Evolutionary conservation across 2,329 filamentous ascomycete genomes (phyloP).

Genomic region (Cryphonectria japonica): DNA sequence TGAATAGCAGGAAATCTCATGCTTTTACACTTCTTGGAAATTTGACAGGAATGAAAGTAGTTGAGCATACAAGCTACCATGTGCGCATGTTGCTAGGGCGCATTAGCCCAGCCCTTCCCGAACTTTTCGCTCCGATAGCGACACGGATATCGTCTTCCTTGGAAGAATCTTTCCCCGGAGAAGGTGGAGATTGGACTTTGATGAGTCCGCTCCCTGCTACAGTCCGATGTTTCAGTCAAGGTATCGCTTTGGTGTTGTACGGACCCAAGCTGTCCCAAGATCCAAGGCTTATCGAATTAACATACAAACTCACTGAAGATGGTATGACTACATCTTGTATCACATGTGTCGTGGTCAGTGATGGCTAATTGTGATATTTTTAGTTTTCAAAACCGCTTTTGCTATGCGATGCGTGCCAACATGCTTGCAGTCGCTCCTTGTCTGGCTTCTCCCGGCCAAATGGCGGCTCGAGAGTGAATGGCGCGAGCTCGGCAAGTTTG

Average conservation of each 20-base stretch:
- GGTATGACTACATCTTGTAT: background rate
- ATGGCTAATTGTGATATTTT: no score
- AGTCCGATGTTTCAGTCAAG: background rate
- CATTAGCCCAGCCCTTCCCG: background rate
- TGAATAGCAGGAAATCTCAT: no score
- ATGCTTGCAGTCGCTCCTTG: background rate
- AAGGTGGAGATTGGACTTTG: background rate
- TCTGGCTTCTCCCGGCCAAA: background rate
- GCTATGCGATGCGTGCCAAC: background rate
- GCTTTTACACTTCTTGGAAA: no score
- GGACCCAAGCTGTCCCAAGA: background rate
- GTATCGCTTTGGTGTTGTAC: background rate
- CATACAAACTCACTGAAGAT: background rate
- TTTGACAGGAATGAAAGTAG: background rate
- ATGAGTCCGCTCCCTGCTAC: background rate
- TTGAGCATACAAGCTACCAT: background rate
- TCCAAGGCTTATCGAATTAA: background rate
- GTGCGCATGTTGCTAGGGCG: background rate
- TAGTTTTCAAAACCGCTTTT: background rate
- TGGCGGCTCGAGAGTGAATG: background rate
- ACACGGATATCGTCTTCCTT: no score
- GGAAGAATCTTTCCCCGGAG: no score
- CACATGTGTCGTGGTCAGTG: background rate
- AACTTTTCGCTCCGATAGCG: background rate
- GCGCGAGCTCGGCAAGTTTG: no score